Evolutionary conservation across 2,329 filamentous ascomycete species (phyloP).

Genomic region (Ceratocystis ficicola): DNA sequence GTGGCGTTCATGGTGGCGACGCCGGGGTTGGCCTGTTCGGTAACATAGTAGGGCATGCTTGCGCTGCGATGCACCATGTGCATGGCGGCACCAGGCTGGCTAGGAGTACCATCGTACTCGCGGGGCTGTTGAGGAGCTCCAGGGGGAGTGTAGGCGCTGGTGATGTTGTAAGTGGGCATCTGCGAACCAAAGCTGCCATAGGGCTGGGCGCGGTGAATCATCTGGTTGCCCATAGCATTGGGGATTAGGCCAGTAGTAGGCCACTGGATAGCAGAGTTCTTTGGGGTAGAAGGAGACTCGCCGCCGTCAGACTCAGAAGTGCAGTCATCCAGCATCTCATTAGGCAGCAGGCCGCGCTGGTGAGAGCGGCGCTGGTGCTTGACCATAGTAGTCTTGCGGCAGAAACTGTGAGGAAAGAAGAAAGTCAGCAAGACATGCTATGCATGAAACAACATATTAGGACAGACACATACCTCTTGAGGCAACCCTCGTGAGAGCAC

Average conservation of each 20-base stretch:
- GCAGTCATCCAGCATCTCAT: conserved; percentile 42
- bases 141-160: conserved; percentile 17
- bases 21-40: conserved; percentile 49
- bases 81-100: conserved; percentile 31
- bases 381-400: conserved; percentile 59
- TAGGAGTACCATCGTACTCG: conserved; percentile 30
- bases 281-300: conserved; percentile 48
- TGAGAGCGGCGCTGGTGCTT: conserved; percentile 53
- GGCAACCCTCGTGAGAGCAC: conserved; percentile 48
- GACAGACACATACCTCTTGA: conserved; percentile 41
- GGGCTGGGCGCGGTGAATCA: conserved; percentile 41
- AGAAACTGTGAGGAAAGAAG: conserved; percentile 41
- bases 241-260: conserved; percentile 34
- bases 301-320: conserved; percentile 46
- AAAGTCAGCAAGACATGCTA: conserved; percentile 22
- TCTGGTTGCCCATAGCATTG: conserved; percentile 31
- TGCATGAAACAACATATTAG: no score
- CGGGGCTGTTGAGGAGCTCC: conserved; percentile 28
- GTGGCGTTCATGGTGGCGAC: conserved; percentile 50
- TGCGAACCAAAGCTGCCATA: conserved; percentile 45
- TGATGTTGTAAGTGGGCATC: conserved; percentile 34
- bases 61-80: conserved; percentile 40
- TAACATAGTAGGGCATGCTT: conserved; percentile 44
- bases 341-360: conserved; percentile 45
- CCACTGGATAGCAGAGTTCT: conserved; percentile 42